Evolutionary conservation across 148 eudicot genomes (phyloP), one percentile per base, ranked within the genome.

Genomic region (Rhododendron griersonianum): DNA sequence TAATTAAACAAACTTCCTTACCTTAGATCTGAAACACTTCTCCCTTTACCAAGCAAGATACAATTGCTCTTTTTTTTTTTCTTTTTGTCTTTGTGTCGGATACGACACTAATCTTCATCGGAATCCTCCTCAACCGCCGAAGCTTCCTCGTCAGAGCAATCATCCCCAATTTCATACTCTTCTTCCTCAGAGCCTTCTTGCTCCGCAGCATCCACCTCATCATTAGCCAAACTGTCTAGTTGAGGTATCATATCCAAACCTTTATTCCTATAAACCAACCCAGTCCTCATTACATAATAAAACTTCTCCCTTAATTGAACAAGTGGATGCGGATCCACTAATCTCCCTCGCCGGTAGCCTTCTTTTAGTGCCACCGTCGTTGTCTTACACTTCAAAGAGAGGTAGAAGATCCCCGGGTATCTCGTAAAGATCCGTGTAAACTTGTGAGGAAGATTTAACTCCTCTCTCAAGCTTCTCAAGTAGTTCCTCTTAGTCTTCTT

Each of bases 381-480:
- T 7, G 99, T 97, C 92, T 95, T 97, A 90, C 99, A 97, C 90
- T 97, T 97, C 87, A 97, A 81, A 1, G 99, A 97, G 57, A 97
- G 93, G 86, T 97, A 97, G 73, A 97, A 97, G 81, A 97, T 95
- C 61, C 99, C 99, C 0, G 98, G 99, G 83, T 97, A 97, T 87
- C 98, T 90, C 0, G 99, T 97, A 87, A 95, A 97, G 81, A 95
- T 87, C 65, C 99, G 90, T 3, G 99, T 97, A 81, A 95, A 97
- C 91, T 88, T 97, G 78, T 95, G 94, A 7, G 99, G 99, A 83
- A 97, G 95, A 91, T 89, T 92, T 90, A 94, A 88, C 53, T 97
- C 98, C 76, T 91, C 98, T 76, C 98, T 94, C 90, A 95, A 89
- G 89, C 94, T 84, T 87, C 96, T 92, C 83, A 94, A 79, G 81